phyloP scores from a whole-genome alignment of 2,329 filamentous ascomycete species.

The Bimuria novae-zelandiae region DNA sequence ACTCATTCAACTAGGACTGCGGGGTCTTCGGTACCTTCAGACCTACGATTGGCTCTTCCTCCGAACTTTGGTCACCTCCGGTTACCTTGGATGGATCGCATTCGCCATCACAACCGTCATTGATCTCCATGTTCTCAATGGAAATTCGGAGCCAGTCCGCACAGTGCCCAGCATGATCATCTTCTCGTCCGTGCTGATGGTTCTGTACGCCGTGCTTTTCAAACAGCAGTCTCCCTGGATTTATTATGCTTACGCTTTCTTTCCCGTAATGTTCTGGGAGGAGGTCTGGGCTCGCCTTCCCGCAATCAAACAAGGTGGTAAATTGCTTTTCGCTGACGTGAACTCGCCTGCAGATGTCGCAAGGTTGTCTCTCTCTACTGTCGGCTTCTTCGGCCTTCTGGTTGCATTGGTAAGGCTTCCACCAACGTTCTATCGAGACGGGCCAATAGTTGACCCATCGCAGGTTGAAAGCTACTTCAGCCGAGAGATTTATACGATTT shows the following conservation, averaged over 20 bases:
- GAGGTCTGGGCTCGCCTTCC: slow-evolving; percentile 81
- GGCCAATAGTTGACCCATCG: background rate
- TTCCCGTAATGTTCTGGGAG: slow-evolving; percentile 96
- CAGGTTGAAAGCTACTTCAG: slow-evolving; percentile 91
- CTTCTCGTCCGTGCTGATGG: slow-evolving; percentile 77
- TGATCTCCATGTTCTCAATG: slow-evolving; percentile 82
- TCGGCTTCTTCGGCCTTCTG: slow-evolving; percentile 74
- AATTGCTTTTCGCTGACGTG: slow-evolving; percentile 71
- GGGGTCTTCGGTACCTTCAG: slow-evolving; percentile 89
- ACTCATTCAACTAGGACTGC: slow-evolving; percentile 75
- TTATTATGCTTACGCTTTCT: slow-evolving; percentile 91
- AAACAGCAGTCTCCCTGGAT: slow-evolving; percentile 77
- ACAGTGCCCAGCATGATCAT: slow-evolving; percentile 62
- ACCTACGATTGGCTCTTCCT: slow-evolving; percentile 99
- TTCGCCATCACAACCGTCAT: slow-evolving; percentile 89
- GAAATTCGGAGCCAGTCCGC: slow-evolving; percentile 66
- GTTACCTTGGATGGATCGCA: slow-evolving; percentile 94
- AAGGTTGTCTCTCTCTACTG: slow-evolving; percentile 65
- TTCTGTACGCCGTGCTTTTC: slow-evolving; percentile 77
- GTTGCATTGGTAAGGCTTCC: slow-evolving; percentile 65
- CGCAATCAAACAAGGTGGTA: slow-evolving; percentile 69
- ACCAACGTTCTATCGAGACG: background rate
- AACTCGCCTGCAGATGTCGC: slow-evolving; percentile 62
- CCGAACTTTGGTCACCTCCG: slow-evolving; percentile 81
- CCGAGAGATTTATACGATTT: slow-evolving; percentile 80